Evolutionary conservation across 1,284 basidiomycete species (phyloP).

Genomic region (Xerocomus tenax): DNA sequence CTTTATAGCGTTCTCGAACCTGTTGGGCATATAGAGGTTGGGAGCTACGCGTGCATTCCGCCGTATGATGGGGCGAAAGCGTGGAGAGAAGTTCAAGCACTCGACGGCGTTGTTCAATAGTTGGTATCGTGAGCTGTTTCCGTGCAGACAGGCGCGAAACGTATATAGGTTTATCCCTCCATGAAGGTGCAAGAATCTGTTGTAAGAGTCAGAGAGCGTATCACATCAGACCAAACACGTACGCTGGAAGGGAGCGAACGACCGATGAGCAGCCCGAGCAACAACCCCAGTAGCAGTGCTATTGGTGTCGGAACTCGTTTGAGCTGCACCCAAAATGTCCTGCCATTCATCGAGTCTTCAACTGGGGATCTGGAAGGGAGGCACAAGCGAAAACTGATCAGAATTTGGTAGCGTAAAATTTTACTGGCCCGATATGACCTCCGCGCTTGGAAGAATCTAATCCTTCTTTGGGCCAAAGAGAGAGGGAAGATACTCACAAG

Average conservation of each 20-base stretch:
- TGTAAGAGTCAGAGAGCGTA: slow-evolving; percentile 5
- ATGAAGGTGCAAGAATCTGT: slow-evolving; percentile 32
- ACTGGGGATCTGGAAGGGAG: background rate
- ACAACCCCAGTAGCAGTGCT: slow-evolving; percentile 54
- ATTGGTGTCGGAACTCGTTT: slow-evolving; percentile 43
- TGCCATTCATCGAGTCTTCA: slow-evolving; percentile 24
- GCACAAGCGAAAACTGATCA: background rate
- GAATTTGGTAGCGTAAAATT: background rate
- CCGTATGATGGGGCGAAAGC: slow-evolving; percentile 82
- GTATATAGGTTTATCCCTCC: slow-evolving; percentile 47
- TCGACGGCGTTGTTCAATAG: slow-evolving; percentile 70
- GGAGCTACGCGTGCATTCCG: slow-evolving; percentile 76
- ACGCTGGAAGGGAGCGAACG: slow-evolving; percentile 44
- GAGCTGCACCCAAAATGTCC: slow-evolving; percentile 21
- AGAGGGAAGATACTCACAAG: too few relatives aligned
- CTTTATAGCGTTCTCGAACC: slow-evolving; percentile 72
- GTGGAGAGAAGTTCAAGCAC: slow-evolving; percentile 80
- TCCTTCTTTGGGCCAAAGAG: too few relatives aligned
- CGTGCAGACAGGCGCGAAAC: slow-evolving; percentile 44
- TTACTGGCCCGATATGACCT: background rate
- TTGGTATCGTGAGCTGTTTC: slow-evolving; percentile 60
- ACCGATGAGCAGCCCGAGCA: slow-evolving; percentile 58
- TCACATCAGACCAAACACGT: slow-evolving; percentile 23
- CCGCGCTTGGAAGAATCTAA: too few relatives aligned
- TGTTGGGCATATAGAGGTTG: slow-evolving; percentile 81